A percentile compares a stretch with the other conserved stretches of the same genome.
Evolutionary conservation across 371 early-diverging fungal genomes (phyloP).

Genomic region (Rhizopus arrhizus): DNA sequence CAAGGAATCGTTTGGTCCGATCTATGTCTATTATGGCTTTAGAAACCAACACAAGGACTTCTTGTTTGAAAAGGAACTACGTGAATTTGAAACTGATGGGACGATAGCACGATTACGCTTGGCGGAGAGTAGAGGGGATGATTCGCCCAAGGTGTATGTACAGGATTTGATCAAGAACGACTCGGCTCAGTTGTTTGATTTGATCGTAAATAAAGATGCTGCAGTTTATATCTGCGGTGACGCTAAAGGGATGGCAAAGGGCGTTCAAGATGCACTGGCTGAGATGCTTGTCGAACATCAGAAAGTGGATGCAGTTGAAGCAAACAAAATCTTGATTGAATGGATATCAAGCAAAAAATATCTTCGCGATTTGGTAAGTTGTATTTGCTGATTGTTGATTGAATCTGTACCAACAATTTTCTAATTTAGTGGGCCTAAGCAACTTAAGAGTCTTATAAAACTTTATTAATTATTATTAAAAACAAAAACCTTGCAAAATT

Average conservation of each 20-base stretch:
- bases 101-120: conserved; percentile 59
- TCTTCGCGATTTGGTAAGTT: conserved; percentile 70
- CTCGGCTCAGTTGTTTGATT: conserved; percentile 54
- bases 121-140: conserved; percentile 64
- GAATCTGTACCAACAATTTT: no score
- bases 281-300: conserved; percentile 65
- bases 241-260: conserved; percentile 88
- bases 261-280: conserved; percentile 76
- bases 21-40: conserved; percentile 79
- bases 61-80: conserved; percentile 65
- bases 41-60: conserved; percentile 65
- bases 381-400: no score
- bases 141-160: conserved; percentile 70
- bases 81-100: conserved; percentile 49
- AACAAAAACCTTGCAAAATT: no score
- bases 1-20: conserved; percentile 38
- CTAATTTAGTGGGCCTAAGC: no score
- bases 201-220: conserved; percentile 64
- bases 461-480: no score
- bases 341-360: conserved; percentile 72
- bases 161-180: conserved; percentile 75
- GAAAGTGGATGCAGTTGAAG: conserved; percentile 49
- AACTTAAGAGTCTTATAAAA: no score
- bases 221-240: conserved; percentile 89
- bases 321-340: conserved; percentile 59